Evolutionary conservation across 495 filamentous ascomycete genomes (phyloP), one percentile per base, ranked within the genome.

Genomic region (Cenococcum geophilum): DNA sequence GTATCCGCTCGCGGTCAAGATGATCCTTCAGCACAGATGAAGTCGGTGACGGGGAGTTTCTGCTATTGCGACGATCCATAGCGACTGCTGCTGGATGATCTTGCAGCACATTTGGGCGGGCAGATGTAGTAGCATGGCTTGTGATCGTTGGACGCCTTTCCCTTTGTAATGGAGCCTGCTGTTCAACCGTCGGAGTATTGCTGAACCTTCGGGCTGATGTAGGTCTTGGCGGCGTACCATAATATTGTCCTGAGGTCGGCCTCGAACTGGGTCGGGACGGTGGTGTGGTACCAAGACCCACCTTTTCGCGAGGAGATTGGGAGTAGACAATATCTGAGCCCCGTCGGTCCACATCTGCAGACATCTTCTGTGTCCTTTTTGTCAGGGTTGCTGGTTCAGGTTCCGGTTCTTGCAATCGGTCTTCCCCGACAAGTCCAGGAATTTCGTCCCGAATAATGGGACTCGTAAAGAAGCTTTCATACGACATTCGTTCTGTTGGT

Each of bases 401-500:
- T 25, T 76, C 71, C 5, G 70, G 55, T 16, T 66, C 67, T 56
- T 71, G 62, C 20, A 85, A 81, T 37, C 80, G 60, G 71, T 95
- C 91, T 62, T 95, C 89, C 22, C 81, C 85, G 12, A 89, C 81
- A 23, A 96, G 76, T 12, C 86, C 89, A 2, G 93, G 93, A 63
- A 97, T 97, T 0, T 85, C 82, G 36, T 83, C 85, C 22, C 80
- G 83, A 55, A 97, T 82, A 36, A 95, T 85, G 55, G 78, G 71
- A 66, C 88, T 81, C 18, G 76, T 75, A 72, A 97, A 97, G 68
- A 96, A 92, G 36, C 86, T 80, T 11, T 86, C 80, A 64, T 96
- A 97, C 45, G 80, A 85, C 74, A 95, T 82, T 42, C 93, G 80
- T 64, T 95, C 89, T 1, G 87, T 81, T 0, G 93, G 91, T 48